These are phyloP conservation scores for Penicillium sp. DNA, from an alignment of 2,329 filamentous ascomycete genomes.

Conservation along the genomic window DNA sequence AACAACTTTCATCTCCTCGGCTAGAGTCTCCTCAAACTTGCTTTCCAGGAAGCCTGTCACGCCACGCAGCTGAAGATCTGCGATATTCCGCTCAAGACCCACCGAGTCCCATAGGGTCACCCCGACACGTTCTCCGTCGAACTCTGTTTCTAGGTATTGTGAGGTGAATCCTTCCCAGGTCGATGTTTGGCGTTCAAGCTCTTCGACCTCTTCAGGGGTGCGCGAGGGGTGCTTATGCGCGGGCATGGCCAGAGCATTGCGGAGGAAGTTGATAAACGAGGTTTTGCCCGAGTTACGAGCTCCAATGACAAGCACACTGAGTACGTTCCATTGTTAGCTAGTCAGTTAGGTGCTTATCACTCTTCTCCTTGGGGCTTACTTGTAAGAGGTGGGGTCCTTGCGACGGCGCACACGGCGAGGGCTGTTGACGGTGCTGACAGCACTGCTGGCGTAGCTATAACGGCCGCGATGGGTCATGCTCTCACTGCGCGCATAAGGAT, in stretches of 20 bases:
- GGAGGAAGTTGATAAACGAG: slow-evolving; percentile 93
- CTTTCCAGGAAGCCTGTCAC: slow-evolving; percentile 91
- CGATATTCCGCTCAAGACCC: slow-evolving; percentile 89
- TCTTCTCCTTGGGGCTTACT: slow-evolving; percentile 63
- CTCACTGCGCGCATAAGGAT: slow-evolving; percentile 79
- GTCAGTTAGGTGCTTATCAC: background rate
- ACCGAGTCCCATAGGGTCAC: slow-evolving; percentile 96
- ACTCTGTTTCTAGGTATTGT: slow-evolving; percentile 90
- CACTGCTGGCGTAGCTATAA: slow-evolving; percentile 93
- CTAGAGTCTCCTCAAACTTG: slow-evolving; percentile 97
- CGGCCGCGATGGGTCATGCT: slow-evolving; percentile 97
- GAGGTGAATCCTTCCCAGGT: slow-evolving; percentile 70
- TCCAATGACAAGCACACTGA: slow-evolving; percentile 84
- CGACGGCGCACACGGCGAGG: slow-evolving; percentile 86
- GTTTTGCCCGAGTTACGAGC: slow-evolving; percentile 88
- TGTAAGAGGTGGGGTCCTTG: slow-evolving; percentile 97
- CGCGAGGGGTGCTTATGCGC: slow-evolving; percentile 67
- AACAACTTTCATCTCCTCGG: slow-evolving; percentile 95
- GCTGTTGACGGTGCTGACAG: slow-evolving; percentile 87
- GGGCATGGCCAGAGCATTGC: slow-evolving; percentile 79
- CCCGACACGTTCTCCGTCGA: slow-evolving; percentile 86
- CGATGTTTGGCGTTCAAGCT: slow-evolving; percentile 55
- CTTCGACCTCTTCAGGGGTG: slow-evolving; percentile 57
- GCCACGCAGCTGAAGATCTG: slow-evolving; percentile 89
- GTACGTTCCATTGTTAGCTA: slow-evolving; percentile 2